Evolutionary conservation across 129 eudicot species (phyloP).

Genomic region (Smallanthus sonchifolius): DNA sequence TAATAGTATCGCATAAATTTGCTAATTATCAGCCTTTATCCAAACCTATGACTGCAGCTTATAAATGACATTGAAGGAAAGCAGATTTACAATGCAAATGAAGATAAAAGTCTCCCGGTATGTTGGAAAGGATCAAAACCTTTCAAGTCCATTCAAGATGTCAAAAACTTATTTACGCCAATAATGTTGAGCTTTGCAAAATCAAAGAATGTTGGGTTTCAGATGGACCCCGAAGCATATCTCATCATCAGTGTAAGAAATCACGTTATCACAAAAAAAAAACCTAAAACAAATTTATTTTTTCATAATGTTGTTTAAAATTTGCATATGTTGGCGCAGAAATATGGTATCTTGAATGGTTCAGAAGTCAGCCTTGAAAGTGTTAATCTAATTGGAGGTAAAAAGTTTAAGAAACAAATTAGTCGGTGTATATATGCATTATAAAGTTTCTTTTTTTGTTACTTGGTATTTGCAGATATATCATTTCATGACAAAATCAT

Average conservation of each 20-base stretch:
- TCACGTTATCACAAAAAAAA: too few species aligned
- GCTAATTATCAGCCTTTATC: not conserved
- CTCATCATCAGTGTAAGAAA: slow-evolving; percentile 14
- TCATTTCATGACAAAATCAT: slow-evolving; percentile 20
- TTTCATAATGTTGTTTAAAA: not conserved
- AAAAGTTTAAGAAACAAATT: not conserved
- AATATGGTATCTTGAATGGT: slow-evolving; percentile 8
- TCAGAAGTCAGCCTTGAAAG: not conserved
- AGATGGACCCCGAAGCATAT: slow-evolving; percentile 14
- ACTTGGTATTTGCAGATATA: slow-evolving; percentile 17
- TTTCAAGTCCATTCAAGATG: slow-evolving; percentile 14
- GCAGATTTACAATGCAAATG: not conserved
- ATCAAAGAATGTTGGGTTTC: slow-evolving; percentile 2
- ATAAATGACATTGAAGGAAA: not conserved
- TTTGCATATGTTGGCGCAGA: slow-evolving; percentile 5
- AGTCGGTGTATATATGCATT: not conserved
- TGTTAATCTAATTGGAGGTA: slow-evolving; percentile 19
- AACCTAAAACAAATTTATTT: not conserved
- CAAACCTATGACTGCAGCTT: slow-evolving; percentile 1
- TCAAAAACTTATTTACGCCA: slow-evolving; percentile 10
- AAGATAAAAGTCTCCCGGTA: slow-evolving; percentile 6
- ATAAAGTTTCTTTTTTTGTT: not conserved
- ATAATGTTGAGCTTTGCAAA: slow-evolving; percentile 1
- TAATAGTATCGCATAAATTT: not conserved
- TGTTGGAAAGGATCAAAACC: slow-evolving; percentile 14